Base-by-base conservation (phyloP, 768 basidiomycete species). In the Sporobolomyces phaffii region DNA sequence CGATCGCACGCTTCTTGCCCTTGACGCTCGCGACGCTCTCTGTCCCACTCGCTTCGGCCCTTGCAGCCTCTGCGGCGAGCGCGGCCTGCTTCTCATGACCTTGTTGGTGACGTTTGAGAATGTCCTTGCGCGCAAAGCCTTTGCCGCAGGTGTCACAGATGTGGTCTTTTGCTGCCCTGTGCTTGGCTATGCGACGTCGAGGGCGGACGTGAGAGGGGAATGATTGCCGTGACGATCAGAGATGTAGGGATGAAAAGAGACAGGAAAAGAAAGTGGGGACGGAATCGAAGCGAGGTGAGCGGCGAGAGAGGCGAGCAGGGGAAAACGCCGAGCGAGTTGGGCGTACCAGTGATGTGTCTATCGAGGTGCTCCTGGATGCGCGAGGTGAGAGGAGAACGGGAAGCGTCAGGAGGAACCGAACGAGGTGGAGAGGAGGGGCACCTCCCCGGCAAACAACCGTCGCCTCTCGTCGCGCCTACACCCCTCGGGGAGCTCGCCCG, bases 101-200 rank as follows among this genome's bases (percentile, higher is more conserved):
- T 10, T 54, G 53, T 31, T 71, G 62, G 48, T 71, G 70, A 5
- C 70, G 65, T 29, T 66, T 63, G 34, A 71, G 62, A 28, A 70
- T 70, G 65, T 70, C 69, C 47, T 66, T 71, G 51, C 69, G 54
- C 9, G 69, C 69, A 43, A 70, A 70, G 0, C 69, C 69, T 44
- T 70, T 70, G 18, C 34, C 20, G 60, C 69, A 70, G 17, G 54
- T 52, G 20, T 62, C 53, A 52, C 69, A 70, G 28, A 70, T 59
- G 28, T 66, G 65, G 45, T 66, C 69, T 48, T 70, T 70, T 24
- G 65, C 58, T 22, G 53, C 69, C 6, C 69, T 47, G 43, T 68
- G 66, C 31, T 68, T 68, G 22, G 66, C 66, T 70, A 57, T 6
- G 31, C 18, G 43, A 18, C n/a, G 36, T 17, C 38, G 38, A 38